A percentile compares a stretch with the other conserved stretches of the same genome.
Evolutionary conservation across 306 rosid species (phyloP).

Genomic region (Inga laurina): DNA sequence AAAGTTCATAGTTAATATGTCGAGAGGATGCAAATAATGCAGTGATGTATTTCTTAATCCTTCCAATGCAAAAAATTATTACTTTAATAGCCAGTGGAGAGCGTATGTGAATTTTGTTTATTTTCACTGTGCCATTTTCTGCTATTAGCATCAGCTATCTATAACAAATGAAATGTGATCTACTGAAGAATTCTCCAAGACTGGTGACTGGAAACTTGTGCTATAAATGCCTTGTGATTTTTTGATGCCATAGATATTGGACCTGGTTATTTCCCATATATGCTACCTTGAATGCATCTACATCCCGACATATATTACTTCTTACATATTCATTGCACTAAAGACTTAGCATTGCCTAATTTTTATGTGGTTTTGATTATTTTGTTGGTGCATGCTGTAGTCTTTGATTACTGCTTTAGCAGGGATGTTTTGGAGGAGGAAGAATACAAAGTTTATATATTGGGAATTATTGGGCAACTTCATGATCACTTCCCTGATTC

Average conservation of each 20-base stretch:
- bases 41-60: neutral
- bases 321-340: constrained; percentile 22
- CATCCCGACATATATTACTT: constrained; percentile 8
- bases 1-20: neutral
- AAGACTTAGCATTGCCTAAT: constrained; percentile 1
- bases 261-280: constrained; percentile 7
- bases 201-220: constrained; percentile 7
- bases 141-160: constrained; percentile 5
- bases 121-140: neutral
- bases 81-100: neutral
- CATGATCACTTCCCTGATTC: constrained; percentile 78
- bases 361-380: constrained; percentile 28
- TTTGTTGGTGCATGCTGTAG: constrained; percentile 50
- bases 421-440: constrained; percentile 80
- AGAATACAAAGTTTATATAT: constrained; percentile 69
- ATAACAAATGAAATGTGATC: constrained; percentile 18
- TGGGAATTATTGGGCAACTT: constrained; percentile 72
- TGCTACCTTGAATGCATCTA: neutral
- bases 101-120: neutral
- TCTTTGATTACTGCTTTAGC: constrained; percentile 93
- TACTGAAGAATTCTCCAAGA: constrained; percentile 16
- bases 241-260: constrained; percentile 1
- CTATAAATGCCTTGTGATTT: constrained; percentile 14
- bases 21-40: neutral
- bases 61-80: neutral